phyloP scores from a whole-genome alignment of 2,329 filamentous ascomycete species.

The Ascochyta viciae-villosae region DNA sequence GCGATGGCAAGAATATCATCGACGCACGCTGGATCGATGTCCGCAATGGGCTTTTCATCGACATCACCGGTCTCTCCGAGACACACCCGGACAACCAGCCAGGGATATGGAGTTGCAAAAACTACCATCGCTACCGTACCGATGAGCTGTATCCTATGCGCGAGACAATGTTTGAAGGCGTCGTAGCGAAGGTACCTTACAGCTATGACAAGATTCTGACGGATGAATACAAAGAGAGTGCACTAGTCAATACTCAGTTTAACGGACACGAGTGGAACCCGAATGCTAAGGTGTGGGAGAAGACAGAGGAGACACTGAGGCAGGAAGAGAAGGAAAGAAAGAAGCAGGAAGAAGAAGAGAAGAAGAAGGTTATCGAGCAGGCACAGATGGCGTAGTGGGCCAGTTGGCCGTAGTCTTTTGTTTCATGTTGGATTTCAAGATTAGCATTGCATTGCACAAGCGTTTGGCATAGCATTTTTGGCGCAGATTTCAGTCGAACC shows the following conservation, averaged over 20 bases:
- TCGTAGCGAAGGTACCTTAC: constrained; percentile 73
- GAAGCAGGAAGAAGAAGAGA: constrained; percentile 20
- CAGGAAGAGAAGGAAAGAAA: constrained; percentile 23
- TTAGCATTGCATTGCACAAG: constrained; percentile 9
- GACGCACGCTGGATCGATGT: constrained; percentile 85
- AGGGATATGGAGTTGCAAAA: constrained; percentile 80
- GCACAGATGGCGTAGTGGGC: constrained; percentile 29
- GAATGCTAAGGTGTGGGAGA: constrained; percentile 66
- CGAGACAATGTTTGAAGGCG: constrained; percentile 76
- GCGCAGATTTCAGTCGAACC: background rate
- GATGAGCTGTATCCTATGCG: constrained; percentile 80
- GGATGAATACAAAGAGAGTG: constrained; percentile 70
- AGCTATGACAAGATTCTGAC: constrained; percentile 70
- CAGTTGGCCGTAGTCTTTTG: constrained; percentile 21
- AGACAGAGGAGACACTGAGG: constrained; percentile 34
- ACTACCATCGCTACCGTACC: constrained; percentile 74
- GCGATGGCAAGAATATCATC: constrained; percentile 78
- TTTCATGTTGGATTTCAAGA: background rate
- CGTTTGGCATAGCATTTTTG: constrained; percentile 1
- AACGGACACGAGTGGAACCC: constrained; percentile 67
- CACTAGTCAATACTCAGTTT: constrained; percentile 66
- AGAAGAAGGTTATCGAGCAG: constrained; percentile 17
- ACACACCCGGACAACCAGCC: constrained; percentile 65
- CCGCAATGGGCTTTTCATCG: constrained; percentile 78
- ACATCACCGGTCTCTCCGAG: constrained; percentile 80